Base-by-base conservation (phyloP, 108 stramenopile genomes). In the Cyclostephanos tholiformis region DNA sequence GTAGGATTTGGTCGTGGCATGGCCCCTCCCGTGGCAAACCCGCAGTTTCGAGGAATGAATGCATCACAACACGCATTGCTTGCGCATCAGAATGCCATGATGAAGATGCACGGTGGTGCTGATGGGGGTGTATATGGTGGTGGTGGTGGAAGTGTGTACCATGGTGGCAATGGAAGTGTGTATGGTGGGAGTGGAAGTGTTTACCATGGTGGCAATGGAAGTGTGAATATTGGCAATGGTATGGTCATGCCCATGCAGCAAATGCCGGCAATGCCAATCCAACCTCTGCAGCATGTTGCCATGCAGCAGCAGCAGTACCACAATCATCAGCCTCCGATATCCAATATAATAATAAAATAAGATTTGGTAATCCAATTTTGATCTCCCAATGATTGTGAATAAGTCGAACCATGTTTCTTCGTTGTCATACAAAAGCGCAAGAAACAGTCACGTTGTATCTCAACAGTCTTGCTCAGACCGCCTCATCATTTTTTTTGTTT, bases 121-220 rank as follows among this genome's bases (percentile, higher is more conserved):
- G 39, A 52, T 41, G 75, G 67, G 6, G 63, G 75, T 69, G 51
- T 76, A 0, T 69, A 75, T 75, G 66, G 74, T 20, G 74, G 75
- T 20, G 50, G 48, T 49, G 30, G 8, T 41, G 5, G 32, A 32
- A 32, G 32, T 25, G 2, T 16, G 29, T 50, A 20, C 52, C 50
- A 67, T 67, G 66, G 44, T 48, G 38, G 48, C 49, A 57, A 36
- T 7, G 23, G 56, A 44, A 55, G 29, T 67, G 63, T 43, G 41
- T 44, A 64, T 44, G 29, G 41, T 44, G 23, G 39, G 5, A 6
- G 17, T 53, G 57, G 57, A 32, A n/a, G n/a, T 23, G 20, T n/a
- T 17, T 51, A 22, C 51, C 32, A 68, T 68, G 67, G 48, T 50
- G 44, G 50, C 50, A 58, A 39, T 19, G 26, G 57, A 49, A 57